phyloP scores from a whole-genome alignment of 768 basidiomycete species.

The Mycena rosella region DNA sequence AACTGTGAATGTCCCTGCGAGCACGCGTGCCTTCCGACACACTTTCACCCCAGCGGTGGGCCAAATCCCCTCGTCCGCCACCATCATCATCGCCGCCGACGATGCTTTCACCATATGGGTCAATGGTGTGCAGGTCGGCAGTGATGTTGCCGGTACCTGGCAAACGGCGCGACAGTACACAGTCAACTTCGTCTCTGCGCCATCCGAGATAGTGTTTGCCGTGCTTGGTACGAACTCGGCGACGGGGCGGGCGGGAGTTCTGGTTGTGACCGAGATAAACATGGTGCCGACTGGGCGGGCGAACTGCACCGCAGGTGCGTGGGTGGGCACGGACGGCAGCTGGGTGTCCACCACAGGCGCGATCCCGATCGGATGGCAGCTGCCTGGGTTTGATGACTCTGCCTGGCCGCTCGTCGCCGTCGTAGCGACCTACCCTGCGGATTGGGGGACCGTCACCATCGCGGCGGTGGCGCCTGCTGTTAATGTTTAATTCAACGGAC shows the following conservation, averaged over 20 bases:
- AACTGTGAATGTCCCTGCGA: no score
- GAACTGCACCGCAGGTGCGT: neutral
- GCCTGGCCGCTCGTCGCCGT: slow-evolving; percentile 1
- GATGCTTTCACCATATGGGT: neutral
- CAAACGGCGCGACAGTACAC: neutral
- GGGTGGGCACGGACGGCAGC: neutral
- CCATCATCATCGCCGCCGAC: neutral
- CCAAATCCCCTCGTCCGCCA: neutral
- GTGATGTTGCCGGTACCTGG: neutral
- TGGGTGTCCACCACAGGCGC: slow-evolving; percentile 8
- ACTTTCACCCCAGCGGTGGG: neutral
- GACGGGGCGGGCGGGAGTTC: neutral
- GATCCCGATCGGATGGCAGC: slow-evolving; percentile 1
- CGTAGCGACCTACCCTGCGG: neutral
- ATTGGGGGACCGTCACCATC: no score
- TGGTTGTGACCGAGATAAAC: neutral
- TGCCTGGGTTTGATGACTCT: slow-evolving; percentile 2
- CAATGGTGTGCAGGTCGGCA: neutral
- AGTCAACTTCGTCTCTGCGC: neutral
- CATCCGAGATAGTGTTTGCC: neutral
- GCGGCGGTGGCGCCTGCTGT: no score
- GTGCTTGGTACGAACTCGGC: neutral
- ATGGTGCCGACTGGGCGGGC: neutral
- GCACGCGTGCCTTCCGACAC: neutral
- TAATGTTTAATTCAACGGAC: no score